Conservation (phyloP, 2,329 filamentous ascomycete species). For the Alternaria gansuensis region DNA sequence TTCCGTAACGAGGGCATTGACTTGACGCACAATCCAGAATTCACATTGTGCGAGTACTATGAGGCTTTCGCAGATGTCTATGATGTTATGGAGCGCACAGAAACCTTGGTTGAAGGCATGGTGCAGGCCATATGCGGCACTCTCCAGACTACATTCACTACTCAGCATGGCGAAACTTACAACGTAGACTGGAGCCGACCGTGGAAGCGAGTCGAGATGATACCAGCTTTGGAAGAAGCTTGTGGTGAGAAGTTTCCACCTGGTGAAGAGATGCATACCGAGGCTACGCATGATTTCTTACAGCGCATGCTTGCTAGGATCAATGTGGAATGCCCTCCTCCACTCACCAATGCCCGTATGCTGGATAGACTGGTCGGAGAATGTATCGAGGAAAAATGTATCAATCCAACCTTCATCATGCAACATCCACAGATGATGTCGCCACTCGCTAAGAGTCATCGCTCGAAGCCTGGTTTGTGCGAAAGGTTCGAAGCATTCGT, state of each 20-base stretch:
- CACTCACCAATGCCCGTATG: constrained; percentile 93
- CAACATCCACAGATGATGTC: constrained; percentile 88
- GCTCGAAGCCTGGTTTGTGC: constrained; percentile 78
- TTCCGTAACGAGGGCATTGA: constrained; percentile 95
- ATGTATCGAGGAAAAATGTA: constrained; percentile 91
- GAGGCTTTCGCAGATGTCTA: constrained; percentile 74
- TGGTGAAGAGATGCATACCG: constrained; percentile 85
- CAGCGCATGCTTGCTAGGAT: constrained; percentile 79
- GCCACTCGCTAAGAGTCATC: constrained; percentile 96
- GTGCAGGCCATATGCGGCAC: constrained; percentile 88
- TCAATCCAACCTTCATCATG: constrained; percentile 91
- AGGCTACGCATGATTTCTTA: constrained; percentile 88
- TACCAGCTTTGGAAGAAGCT: constrained; percentile 86
- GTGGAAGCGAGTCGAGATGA: constrained; percentile 96
- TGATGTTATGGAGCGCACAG: constrained; percentile 89
- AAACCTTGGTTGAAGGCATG: constrained; percentile 88
- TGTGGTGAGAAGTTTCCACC: constrained; percentile 94
- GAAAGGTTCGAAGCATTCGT: constrained; percentile 98
- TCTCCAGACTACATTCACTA: constrained; percentile 86
- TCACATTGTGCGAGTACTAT: constrained; percentile 98
- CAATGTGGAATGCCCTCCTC: constrained; percentile 86
- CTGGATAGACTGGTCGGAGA: constrained; percentile 92
- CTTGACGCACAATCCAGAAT: constrained; percentile 96
- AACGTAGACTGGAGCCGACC: constrained; percentile 95
- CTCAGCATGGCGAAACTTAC: constrained; percentile 83